These are phyloP conservation scores for Pelargonium australe DNA, from an alignment of 441 rosid species.

Conservation along the genomic window DNA sequence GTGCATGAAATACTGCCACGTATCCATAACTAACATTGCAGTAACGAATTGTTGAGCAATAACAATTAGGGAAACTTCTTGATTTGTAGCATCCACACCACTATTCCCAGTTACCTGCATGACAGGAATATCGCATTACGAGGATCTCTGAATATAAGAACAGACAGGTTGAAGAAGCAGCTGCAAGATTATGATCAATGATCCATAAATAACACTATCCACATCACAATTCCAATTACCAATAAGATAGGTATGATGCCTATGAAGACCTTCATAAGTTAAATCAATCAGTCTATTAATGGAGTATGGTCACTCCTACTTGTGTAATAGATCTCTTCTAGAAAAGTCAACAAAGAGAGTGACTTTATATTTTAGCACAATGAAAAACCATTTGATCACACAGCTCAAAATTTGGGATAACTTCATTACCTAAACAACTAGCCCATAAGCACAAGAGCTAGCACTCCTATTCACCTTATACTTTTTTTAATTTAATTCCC, in stretches of 20 bases:
- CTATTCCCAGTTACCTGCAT: constrained; percentile 61
- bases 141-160: neutral
- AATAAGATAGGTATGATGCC: neutral
- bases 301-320: neutral
- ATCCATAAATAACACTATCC: neutral
- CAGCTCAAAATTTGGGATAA: neutral
- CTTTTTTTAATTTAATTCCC: neutral
- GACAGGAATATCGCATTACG: constrained; percentile 4
- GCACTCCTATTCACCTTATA: neutral
- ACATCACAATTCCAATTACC: neutral
- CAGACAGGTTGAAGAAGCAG: neutral
- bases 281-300: neutral
- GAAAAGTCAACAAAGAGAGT: neutral
- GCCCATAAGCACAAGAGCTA: neutral
- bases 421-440: neutral
- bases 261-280: neutral
- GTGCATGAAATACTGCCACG: constrained; percentile 92
- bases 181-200: no score
- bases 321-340: neutral
- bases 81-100: constrained; percentile 24
- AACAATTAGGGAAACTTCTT: constrained; percentile 41
- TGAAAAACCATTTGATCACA: neutral
- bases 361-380: neutral
- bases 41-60: constrained; percentile 56
- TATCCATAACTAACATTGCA: constrained; percentile 79